These are phyloP conservation scores for Tuber borchii DNA, from an alignment of 495 filamentous ascomycete species.

Conservation along the genomic window DNA sequence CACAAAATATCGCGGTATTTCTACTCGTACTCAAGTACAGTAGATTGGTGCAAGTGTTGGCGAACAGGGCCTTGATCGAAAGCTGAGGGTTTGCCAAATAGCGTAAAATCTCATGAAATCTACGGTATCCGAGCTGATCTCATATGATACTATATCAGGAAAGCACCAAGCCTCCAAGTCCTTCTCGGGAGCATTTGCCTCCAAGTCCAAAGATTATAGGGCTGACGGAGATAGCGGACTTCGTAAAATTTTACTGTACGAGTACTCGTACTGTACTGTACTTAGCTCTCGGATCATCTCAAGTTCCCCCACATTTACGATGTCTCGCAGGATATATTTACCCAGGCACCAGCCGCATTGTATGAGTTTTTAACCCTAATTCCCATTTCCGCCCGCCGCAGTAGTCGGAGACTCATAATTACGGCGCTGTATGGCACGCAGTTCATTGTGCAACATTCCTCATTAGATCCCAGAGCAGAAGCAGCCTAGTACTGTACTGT, in stretches of 20 bases:
- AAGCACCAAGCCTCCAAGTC: no score
- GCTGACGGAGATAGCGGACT: no score
- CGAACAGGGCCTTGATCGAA: background rate
- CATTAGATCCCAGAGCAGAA: background rate
- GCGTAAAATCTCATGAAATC: no score
- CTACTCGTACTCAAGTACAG: no score
- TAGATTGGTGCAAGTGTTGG: background rate
- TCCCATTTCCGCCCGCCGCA: background rate
- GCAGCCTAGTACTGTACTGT: background rate
- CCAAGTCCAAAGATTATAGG: no score
- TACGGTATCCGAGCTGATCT: no score
- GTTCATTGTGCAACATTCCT: background rate
- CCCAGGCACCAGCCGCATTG: background rate
- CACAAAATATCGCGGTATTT: background rate
- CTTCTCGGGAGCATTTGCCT: no score
- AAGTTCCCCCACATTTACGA: background rate
- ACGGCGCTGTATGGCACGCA: background rate
- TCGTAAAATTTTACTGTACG: no score
- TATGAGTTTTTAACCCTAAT: background rate
- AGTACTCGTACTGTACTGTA: no score
- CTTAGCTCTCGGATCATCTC: background rate
- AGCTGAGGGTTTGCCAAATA: background rate
- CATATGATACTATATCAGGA: no score
- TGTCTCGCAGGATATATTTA: background rate
- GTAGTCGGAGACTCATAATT: background rate